Conservation (phyloP, 2,329 filamentous ascomycete species). For the Didymella arachidicola region DNA sequence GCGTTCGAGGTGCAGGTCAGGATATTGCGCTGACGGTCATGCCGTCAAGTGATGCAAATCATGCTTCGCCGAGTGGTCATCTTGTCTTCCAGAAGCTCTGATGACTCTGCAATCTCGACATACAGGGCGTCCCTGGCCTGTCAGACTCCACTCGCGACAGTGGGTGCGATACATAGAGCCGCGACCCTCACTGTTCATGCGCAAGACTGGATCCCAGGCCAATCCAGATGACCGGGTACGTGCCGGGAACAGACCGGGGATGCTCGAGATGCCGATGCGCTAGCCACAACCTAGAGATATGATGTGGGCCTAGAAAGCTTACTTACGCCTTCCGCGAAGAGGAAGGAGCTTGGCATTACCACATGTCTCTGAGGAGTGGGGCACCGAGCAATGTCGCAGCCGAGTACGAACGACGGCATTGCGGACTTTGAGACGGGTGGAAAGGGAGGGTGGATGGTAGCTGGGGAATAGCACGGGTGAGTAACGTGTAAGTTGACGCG, state of each 20-base stretch:
- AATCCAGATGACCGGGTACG: conserved; percentile 7
- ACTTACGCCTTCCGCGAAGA: conserved; percentile 13
- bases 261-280: not conserved
- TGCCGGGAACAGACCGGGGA: conserved; percentile 12
- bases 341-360: conserved; percentile 23
- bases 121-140: conserved; percentile 7
- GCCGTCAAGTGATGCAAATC: not conserved
- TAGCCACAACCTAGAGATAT: not conserved
- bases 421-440: conserved; percentile 3
- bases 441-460: conserved; percentile 11
- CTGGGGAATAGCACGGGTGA: conserved; percentile 5
- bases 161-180: not conserved
- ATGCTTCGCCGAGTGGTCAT: not conserved
- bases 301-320: conserved; percentile 20
- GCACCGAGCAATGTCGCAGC: conserved; percentile 2
- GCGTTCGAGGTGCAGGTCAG: not conserved
- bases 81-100: conserved; percentile 8
- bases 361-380: conserved; percentile 7
- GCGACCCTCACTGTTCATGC: conserved; percentile 8
- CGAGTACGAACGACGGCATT: conserved; percentile 5
- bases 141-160: conserved; percentile 1
- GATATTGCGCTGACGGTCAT: not conserved
- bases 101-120: conserved; percentile 1
- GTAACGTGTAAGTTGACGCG: not conserved
- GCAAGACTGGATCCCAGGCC: conserved; percentile 1